Conservation (phyloP, 208 protist species). For the Acanthamoeba healyi region DNA sequence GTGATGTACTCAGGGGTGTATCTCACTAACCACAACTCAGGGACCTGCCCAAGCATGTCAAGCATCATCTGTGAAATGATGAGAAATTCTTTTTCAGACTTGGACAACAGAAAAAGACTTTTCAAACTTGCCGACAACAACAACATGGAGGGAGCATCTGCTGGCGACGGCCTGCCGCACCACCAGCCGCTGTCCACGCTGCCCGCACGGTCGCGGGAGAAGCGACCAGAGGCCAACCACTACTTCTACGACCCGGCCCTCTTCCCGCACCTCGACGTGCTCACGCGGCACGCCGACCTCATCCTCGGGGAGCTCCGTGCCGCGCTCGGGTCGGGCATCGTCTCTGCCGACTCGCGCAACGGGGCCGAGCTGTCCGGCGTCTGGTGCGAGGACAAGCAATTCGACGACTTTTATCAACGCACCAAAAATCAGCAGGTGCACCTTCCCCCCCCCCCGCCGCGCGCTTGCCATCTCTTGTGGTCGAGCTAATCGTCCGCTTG, state of each 20-base stretch:
- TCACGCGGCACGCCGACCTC: neutral
- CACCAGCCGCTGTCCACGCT: neutral
- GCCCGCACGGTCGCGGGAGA: neutral
- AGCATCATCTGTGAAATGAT: too few species aligned
- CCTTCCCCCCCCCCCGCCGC: too few species aligned
- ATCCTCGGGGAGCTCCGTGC: constrained; percentile 25
- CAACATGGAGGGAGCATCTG: neutral
- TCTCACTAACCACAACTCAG: too few species aligned
- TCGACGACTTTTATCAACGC: constrained; percentile 67
- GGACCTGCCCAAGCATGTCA: too few species aligned
- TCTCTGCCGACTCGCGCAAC: neutral
- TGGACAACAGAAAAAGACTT: neutral
- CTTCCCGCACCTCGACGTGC: constrained; percentile 59
- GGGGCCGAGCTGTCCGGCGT: constrained; percentile 57
- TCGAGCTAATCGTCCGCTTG: too few species aligned
- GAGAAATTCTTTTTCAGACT: too few species aligned
- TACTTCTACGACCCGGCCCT: constrained; percentile 72
- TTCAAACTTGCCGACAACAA: neutral
- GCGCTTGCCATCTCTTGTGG: too few species aligned
- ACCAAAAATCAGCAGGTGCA: constrained; percentile 71
- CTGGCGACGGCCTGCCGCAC: neutral
- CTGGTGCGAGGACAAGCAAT: constrained; percentile 68
- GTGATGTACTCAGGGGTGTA: too few species aligned
- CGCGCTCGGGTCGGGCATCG: neutral
- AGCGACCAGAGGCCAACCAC: constrained; percentile 55